Conservation (phyloP, 352 stramenopile genomes). For the Phytopythium ostracodes region DNA sequence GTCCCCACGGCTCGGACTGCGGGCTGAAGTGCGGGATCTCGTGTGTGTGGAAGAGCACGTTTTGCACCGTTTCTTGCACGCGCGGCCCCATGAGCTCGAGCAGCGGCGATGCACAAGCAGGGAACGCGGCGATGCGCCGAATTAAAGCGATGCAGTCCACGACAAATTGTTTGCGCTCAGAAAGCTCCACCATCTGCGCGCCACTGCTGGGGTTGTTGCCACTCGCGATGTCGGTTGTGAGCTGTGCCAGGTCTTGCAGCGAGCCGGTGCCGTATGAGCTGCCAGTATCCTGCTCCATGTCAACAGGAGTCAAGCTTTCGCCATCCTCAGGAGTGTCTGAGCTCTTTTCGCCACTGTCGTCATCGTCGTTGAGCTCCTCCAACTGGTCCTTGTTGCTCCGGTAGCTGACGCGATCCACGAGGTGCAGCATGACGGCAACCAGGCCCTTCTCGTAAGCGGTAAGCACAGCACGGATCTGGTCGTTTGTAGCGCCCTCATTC, state of each 20-base stretch:
- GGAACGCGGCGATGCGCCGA: conserved; percentile 61
- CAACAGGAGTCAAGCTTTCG: conserved; percentile 28
- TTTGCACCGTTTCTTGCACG: conserved; percentile 37
- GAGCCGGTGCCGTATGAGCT: conserved; percentile 46
- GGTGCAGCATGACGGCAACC: conserved; percentile 71
- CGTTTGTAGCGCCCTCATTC: conserved; percentile 57
- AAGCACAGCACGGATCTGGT: conserved; percentile 40
- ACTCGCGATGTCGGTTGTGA: conserved; percentile 37
- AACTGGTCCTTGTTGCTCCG: conserved; percentile 60
- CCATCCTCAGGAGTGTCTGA: conserved; percentile 23
- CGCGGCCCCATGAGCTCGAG: conserved; percentile 44
- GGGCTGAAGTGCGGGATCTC: conserved; percentile 36
- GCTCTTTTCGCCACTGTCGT: conserved; percentile 19
- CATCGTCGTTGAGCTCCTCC: conserved; percentile 50
- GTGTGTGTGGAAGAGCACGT: conserved; percentile 45
- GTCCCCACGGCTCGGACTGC: conserved; percentile 39
- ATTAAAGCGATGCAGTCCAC: conserved; percentile 71
- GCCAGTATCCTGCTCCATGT: conserved; percentile 29
- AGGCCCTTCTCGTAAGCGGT: conserved; percentile 67
- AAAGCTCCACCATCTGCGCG: conserved; percentile 43
- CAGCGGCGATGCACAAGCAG: conserved; percentile 44
- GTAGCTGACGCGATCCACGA: conserved; percentile 69
- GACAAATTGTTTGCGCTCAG: conserved; percentile 66
- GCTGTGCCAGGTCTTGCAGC: conserved; percentile 68
- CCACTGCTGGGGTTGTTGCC: conserved; percentile 22